Percentiles rank a stretch among this genome's conserved stretches.
Conservation (phyloP, 345 rosid species). For the Stellera chamaejasme region DNA sequence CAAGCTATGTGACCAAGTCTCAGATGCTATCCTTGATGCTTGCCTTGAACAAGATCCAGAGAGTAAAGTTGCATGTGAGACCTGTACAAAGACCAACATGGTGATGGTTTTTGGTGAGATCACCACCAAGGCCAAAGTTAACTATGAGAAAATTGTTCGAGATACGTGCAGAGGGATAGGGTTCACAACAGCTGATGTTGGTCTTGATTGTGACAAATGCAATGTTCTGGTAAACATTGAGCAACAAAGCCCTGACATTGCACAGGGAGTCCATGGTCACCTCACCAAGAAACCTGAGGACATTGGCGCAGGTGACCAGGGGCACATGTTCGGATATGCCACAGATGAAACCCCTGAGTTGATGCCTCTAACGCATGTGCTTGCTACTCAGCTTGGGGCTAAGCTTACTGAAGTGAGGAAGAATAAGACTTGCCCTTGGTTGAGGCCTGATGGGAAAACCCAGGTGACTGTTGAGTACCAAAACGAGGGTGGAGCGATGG, state of each 20-base stretch:
- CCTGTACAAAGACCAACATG: constrained; percentile 80
- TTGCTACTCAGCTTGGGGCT: constrained; percentile 77
- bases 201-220: constrained; percentile 69
- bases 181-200: constrained; percentile 61
- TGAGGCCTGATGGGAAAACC: constrained; percentile 85
- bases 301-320: constrained; percentile 87
- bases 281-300: constrained; percentile 73
- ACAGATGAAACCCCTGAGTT: constrained; percentile 70
- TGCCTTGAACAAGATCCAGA: constrained; percentile 80
- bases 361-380: constrained; percentile 74
- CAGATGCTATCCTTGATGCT: constrained; percentile 80
- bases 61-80: constrained; percentile 82
- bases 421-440: constrained; percentile 69
- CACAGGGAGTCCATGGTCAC: constrained; percentile 82
- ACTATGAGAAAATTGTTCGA: constrained; percentile 70
- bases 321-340: constrained; percentile 84
- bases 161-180: constrained; percentile 75
- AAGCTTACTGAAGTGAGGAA: constrained; percentile 77
- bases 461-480: constrained; percentile 71
- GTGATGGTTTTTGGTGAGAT: constrained; percentile 84
- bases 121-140: constrained; percentile 60
- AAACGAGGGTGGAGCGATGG: constrained; percentile 65
- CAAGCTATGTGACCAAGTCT: constrained; percentile 79
- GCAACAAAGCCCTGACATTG: constrained; percentile 79
- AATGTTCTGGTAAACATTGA: constrained; percentile 72